These are phyloP conservation scores for Fusarium hainanense DNA, from an alignment of 2,329 filamentous ascomycete genomes.

Conservation along the genomic window DNA sequence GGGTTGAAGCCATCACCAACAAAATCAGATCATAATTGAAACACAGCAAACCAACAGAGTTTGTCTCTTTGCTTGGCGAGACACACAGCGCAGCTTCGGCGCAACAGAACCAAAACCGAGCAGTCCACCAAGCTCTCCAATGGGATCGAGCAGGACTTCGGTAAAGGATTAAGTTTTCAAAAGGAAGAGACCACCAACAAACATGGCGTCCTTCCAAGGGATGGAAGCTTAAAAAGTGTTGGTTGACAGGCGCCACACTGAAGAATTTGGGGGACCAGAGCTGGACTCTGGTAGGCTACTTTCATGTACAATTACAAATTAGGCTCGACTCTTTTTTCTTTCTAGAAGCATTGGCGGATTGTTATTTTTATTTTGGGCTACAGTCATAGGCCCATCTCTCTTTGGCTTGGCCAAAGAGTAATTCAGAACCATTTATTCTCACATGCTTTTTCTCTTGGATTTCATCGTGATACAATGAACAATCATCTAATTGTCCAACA, in stretches of 20 bases:
- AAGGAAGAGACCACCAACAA: neutral
- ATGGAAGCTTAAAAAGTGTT: constrained; percentile 11
- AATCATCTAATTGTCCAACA: neutral
- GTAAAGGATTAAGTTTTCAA: neutral
- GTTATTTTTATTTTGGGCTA: neutral
- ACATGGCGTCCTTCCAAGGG: neutral
- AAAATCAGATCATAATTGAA: constrained; percentile 51
- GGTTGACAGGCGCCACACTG: constrained; percentile 21
- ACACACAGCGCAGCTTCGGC: constrained; percentile 3
- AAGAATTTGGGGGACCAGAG: neutral
- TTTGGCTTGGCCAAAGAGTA: constrained; percentile 14
- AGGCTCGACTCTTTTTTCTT: neutral
- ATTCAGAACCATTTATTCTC: constrained; percentile 10
- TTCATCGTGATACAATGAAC: neutral
- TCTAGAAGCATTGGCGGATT: neutral
- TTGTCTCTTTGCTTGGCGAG: neutral
- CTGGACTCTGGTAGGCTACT: constrained; percentile 3
- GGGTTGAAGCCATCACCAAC: constrained; percentile 50
- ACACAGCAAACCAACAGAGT: neutral
- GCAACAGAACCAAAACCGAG: neutral
- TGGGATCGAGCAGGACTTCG: constrained; percentile 29
- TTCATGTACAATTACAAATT: constrained; percentile 8
- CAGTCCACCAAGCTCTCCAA: constrained; percentile 24
- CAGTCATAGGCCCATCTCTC: neutral
- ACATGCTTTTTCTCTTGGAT: neutral